Base-by-base conservation (phyloP, 2,329 filamentous ascomycete genomes). In the Sporothrix sp. region DNA sequence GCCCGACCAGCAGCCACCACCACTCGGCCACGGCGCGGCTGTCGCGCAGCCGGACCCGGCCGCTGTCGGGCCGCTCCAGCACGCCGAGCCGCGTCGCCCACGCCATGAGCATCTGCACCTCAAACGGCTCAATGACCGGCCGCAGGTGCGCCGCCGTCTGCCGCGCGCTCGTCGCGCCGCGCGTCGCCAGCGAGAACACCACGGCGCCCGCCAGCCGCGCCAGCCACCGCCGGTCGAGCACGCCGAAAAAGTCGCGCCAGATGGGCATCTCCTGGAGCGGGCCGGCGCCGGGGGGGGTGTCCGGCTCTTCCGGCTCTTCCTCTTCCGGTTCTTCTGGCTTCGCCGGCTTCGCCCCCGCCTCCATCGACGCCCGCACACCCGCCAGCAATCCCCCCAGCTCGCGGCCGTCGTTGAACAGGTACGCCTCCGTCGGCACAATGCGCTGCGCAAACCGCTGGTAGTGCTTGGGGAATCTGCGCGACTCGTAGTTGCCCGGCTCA, bases 211-310 rank as follows among this genome's bases (percentile, higher is more conserved):
- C 62, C 10, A 84, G 71, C 55, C 79, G 75, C 49, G 76, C 73
- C 83, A 85, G 89, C 50, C 81, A 73, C 0, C 69, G 65, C n/a
- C 63, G 63, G 53, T 86, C 74, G 1, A 77, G 59, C 6, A 74
- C 68, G 7, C 78, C 81, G 54, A 84, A 78, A 53, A 89, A 80
- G 62, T 84, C 82, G 48, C 79, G 76, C 85, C 85, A 90, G 48
- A 87, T 74, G 0, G 85, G 85, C 4, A 87, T 68, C 37, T 78
- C 74, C 10, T 71, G 70, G 4, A 59, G 60, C 2, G 68, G 65
- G 1, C 72, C 70, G 75, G 75, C 1, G 78, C 66, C 1, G 54
- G 48, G 7, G 57, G 57, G n/a, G n/a, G n/a, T n/a, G n/a, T n/a
- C n/a, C n/a, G n/a, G n/a, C n/a, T n/a, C n/a, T n/a, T n/a, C n/a